Percentiles rank a stretch among this genome's conserved stretches.
Evolutionary conservation across 305 asterid species (phyloP).

Genomic region (Solanum hybrid): DNA sequence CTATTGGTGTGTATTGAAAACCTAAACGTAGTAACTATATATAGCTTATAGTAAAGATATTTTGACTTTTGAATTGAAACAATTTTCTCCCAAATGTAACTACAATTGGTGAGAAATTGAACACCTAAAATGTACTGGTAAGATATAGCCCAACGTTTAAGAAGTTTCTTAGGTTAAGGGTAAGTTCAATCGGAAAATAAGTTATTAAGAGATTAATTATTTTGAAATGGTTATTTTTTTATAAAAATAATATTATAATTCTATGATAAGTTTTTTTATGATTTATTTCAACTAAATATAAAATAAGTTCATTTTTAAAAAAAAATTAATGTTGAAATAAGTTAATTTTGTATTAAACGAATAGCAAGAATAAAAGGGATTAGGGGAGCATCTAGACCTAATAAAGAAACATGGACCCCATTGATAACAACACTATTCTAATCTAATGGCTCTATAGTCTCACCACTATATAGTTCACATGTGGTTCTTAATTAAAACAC

Average conservation of each 20-base stretch:
- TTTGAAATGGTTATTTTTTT: neutral
- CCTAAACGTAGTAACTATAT: neutral
- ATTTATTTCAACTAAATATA: neutral
- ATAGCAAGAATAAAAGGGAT: neutral
- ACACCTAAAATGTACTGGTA: neutral
- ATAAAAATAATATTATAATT: no score
- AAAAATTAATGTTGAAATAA: neutral
- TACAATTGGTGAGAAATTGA: neutral
- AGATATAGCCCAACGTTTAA: neutral
- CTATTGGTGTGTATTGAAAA: neutral
- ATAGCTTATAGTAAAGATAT: neutral
- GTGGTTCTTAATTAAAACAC: neutral
- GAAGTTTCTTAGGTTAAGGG: neutral
- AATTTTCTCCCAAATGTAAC: neutral
- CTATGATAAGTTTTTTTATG: neutral
- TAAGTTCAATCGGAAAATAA: neutral
- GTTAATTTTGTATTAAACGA: neutral
- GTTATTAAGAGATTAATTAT: neutral
- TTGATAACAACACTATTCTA: neutral
- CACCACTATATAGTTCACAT: neutral
- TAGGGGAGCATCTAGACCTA: neutral
- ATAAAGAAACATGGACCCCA: neutral
- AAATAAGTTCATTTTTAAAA: no score
- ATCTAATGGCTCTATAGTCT: neutral
- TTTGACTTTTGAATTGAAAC: neutral